Evolutionary conservation across 129 eudicot genomes (phyloP).

Genomic region (Oenanthe sinensis): DNA sequence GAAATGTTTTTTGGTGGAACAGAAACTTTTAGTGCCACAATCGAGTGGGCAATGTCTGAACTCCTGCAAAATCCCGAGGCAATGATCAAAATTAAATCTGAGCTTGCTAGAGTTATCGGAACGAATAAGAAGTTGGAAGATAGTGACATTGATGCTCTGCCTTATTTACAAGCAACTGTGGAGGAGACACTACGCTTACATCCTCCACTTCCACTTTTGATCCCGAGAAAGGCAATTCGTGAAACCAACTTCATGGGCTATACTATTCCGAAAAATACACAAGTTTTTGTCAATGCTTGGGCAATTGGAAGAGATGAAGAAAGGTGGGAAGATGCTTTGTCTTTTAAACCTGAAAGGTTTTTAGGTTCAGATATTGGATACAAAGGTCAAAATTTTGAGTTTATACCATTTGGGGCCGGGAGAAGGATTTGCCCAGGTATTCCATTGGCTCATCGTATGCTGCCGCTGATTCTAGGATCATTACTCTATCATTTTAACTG

Average conservation of each 20-base stretch:
- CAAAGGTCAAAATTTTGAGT: constrained; percentile 1
- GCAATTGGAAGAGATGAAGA: constrained; percentile 9
- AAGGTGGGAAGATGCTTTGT: constrained; percentile 1
- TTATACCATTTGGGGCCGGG: constrained; percentile 11
- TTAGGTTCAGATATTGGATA: not conserved
- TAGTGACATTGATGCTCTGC: not conserved
- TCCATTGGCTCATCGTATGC: constrained; percentile 1
- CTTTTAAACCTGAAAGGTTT: constrained; percentile 5
- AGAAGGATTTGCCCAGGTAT: constrained; percentile 11
- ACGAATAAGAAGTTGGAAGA: not conserved
- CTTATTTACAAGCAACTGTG: constrained; percentile 6
- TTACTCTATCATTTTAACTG: not conserved
- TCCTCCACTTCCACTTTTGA: constrained; percentile 6
- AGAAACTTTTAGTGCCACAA: not conserved
- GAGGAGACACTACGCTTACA: constrained; percentile 11
- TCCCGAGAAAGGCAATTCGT: not conserved
- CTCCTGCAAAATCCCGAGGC: not conserved
- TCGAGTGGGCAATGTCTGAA: constrained; percentile 8
- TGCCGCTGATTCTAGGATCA: not conserved
- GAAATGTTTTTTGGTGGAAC: constrained; percentile 7
- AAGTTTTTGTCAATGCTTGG: constrained; percentile 4
- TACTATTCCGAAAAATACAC: not conserved
- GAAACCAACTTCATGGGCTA: constrained; percentile 5
- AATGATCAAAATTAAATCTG: not conserved
- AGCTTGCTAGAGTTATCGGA: not conserved